Evolutionary conservation across 805 yeast genomes (phyloP).

Genomic region (Scheffersomyces lignosus): DNA sequence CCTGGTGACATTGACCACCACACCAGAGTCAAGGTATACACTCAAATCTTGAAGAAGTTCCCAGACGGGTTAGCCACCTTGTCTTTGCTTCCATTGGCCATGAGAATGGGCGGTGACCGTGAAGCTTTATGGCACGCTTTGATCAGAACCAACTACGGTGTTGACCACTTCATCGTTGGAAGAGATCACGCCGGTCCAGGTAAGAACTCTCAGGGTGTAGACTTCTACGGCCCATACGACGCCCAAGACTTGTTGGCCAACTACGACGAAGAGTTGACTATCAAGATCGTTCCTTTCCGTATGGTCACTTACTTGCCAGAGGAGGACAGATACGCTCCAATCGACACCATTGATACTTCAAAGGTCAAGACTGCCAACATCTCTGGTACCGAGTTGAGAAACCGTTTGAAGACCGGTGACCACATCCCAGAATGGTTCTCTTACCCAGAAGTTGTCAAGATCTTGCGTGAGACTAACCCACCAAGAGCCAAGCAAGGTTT

Average conservation of each 20-base stretch:
- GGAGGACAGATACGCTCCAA: conserved; percentile 92
- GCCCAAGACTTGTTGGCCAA: conserved; percentile 87
- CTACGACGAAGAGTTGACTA: conserved; percentile 74
- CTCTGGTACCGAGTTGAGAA: conserved; percentile 93
- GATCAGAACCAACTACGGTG: conserved; percentile 94
- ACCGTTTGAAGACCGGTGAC: conserved; percentile 79
- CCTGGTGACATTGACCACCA: conserved; percentile 98
- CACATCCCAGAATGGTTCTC: conserved; percentile 97
- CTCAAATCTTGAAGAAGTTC: conserved; percentile 86
- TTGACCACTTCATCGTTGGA: conserved; percentile 95
- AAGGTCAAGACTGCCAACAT: conserved; percentile 79
- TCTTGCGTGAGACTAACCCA: conserved; percentile 88
- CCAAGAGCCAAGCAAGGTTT: conserved; percentile 91
- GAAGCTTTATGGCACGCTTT: conserved; percentile 99
- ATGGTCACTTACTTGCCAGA: conserved; percentile 97
- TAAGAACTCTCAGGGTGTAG: conserved; percentile 79
- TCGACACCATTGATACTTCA: conserved; percentile 81
- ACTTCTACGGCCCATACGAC: conserved; percentile 95
- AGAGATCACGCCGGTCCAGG: conserved; percentile 99
- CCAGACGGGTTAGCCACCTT: conserved; percentile 93
- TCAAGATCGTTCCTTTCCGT: conserved; percentile 92
- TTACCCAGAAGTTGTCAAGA: conserved; percentile 91
- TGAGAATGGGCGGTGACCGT: conserved; percentile 99
- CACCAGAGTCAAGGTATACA: conserved; percentile 93
- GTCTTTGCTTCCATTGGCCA: conserved; percentile 87